Evolutionary conservation across 1,284 basidiomycete species (phyloP), one percentile per base, ranked within the genome.

Genomic region (Sanghuangporus baumii): DNA sequence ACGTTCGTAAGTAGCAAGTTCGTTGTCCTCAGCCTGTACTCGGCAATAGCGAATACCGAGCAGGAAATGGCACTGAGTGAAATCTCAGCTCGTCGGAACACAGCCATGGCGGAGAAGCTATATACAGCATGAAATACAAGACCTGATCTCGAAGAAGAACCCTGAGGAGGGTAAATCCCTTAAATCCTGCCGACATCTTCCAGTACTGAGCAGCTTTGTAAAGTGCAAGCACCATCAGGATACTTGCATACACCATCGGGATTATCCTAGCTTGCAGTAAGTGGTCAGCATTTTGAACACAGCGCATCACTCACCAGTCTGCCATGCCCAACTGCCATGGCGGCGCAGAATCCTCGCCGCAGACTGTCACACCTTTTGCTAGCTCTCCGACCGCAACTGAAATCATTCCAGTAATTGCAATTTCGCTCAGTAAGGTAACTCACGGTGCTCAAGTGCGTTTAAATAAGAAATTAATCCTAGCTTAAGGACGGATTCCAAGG

Each of bases 201-300:
- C 60, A 61, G 51, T 31, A 50, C 14, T 55, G 34, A 11, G 46
- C 41, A 48, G 60, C 60, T 16, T 56, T 55, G n/a, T 48, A 61
- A 6, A 61, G 16, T 2, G 60, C 60, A 1, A 61, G 38, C 8
- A 23, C 5, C 43, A 61, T 55, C 18, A 61, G 40, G 7, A 48
- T 14, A 18, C 48, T 12, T 8, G n/a, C 60, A 9, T 48, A 61
- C 3, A 38, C 41, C 23, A 61, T 36, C 8, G 55, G 52, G n/a
- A 56, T 52, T 31, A 26, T 9, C 60, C 60, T 56, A 20, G 8
- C 23, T 11, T 40, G 26, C 41, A 9, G 14, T 23, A 36, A 14
- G 5, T 16, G 8, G 18, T 41, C 40, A 41, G 16, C 23, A 18
- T 1, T 9, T 37, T 51, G 12, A 36, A 16, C n/a, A 20, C 5